These are phyloP conservation scores for Sugiyamaella pinicola DNA, from an alignment of 1,139 yeast genomes.

Conservation along the genomic window DNA sequence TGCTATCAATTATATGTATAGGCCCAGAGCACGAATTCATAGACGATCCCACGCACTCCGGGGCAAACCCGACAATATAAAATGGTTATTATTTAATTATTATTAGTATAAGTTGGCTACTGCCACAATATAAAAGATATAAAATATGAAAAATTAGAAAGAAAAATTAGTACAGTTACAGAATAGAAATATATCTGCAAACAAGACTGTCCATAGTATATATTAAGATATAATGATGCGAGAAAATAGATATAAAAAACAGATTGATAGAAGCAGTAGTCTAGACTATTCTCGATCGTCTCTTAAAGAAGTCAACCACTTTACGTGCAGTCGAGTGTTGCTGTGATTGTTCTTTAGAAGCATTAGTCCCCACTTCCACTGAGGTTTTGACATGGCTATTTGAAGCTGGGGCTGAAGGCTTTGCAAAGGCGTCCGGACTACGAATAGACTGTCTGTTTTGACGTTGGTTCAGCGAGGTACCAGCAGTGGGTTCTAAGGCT, in stretches of 20 bases:
- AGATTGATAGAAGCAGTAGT: not conserved
- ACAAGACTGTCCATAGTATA: not conserved
- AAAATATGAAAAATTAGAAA: not conserved
- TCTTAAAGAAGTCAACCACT: conserved; percentile 44
- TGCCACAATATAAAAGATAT: not conserved
- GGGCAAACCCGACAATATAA: not conserved
- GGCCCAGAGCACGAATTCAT: too few species aligned
- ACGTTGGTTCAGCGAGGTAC: conserved; percentile 32
- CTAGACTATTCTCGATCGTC: conserved; percentile 51
- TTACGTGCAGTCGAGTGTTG: conserved; percentile 35
- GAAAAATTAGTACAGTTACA: not conserved
- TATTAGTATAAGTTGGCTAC: not conserved
- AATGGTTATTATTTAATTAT: not conserved
- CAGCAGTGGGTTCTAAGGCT: conserved; percentile 34
- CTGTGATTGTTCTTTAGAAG: conserved; percentile 26
- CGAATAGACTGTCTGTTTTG: conserved; percentile 28
- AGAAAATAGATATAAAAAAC: not conserved
- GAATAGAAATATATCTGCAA: not conserved
- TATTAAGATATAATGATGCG: not conserved
- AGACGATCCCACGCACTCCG: too few species aligned
- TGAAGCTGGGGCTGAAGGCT: conserved; percentile 5
- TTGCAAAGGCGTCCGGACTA: not conserved
- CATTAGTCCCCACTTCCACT: conserved; percentile 5
- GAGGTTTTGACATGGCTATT: conserved; percentile 6
- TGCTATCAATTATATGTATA: too few species aligned